phyloP scores from a whole-genome alignment of 179 eudicot species.

The Silene vulgaris region DNA sequence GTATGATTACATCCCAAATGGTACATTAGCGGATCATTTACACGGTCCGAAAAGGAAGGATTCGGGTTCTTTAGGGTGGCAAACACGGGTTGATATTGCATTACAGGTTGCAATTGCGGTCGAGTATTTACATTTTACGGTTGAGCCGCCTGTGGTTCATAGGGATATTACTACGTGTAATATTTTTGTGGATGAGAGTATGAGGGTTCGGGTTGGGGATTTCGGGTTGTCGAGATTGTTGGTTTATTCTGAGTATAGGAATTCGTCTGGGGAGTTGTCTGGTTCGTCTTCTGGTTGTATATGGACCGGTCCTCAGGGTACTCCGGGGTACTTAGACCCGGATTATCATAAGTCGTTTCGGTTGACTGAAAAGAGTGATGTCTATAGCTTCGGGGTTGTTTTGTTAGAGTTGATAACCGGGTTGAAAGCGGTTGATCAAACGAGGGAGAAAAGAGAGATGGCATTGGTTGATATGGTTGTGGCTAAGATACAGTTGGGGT shows the following conservation, averaged over 20 bases:
- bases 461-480: constrained; percentile 79
- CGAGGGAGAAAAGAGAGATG: constrained; percentile 70
- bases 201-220: constrained; percentile 86
- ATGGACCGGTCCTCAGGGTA: constrained; percentile 97
- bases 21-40: constrained; percentile 70
- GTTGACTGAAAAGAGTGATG: constrained; percentile 86
- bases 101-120: constrained; percentile 64
- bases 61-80: constrained; percentile 48
- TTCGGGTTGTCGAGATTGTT: constrained; percentile 78
- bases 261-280: constrained; percentile 25
- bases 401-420: constrained; percentile 75
- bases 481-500: constrained; percentile 65
- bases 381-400: constrained; percentile 82
- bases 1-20: constrained; percentile 76
- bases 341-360: constrained; percentile 70
- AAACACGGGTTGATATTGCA: constrained; percentile 64
- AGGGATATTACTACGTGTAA: constrained; percentile 74
- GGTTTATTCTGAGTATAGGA: constrained; percentile 31
- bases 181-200: constrained; percentile 68
- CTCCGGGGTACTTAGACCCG: constrained; percentile 96
- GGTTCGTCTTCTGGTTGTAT: constrained; percentile 50
- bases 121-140: constrained; percentile 71
- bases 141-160: constrained; percentile 76
- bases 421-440: constrained; percentile 65
- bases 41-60: constrained; percentile 41